These are phyloP conservation scores for Verticillium isaacii DNA, from an alignment of 2,329 filamentous ascomycete species.

Conservation along the genomic window DNA sequence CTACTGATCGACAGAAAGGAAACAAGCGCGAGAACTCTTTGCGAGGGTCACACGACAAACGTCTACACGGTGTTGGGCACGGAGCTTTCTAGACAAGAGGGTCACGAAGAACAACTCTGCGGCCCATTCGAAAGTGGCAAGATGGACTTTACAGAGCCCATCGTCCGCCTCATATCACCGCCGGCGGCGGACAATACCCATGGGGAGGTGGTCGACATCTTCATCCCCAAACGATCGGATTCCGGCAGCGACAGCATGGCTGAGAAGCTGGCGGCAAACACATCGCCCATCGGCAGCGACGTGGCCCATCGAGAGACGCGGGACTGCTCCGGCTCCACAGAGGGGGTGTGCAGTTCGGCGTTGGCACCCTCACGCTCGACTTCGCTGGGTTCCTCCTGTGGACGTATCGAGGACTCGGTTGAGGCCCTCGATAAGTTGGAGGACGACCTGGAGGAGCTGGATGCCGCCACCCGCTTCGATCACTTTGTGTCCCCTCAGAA, in stretches of 20 bases:
- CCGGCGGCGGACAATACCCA: background rate
- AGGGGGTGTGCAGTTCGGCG: slow-evolving; percentile 1
- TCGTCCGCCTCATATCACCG: background rate
- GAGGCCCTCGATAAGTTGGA: slow-evolving; percentile 59
- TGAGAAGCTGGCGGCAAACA: background rate
- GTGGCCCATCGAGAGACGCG: background rate
- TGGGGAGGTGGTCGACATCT: background rate
- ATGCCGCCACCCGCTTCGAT: slow-evolving; percentile 29
- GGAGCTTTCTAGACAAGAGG: slow-evolving; percentile 23
- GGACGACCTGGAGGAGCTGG: slow-evolving; percentile 54
- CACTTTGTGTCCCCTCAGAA: slow-evolving; percentile 24
- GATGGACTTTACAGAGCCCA: slow-evolving; percentile 10
- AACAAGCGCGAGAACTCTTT: slow-evolving; percentile 3
- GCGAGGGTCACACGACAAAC: slow-evolving; percentile 24
- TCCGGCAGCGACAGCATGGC: background rate
- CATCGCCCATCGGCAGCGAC: background rate
- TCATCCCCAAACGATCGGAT: background rate
- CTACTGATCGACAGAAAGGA: slow-evolving; percentile 34
- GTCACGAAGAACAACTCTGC: background rate
- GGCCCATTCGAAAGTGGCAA: background rate
- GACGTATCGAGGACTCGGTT: slow-evolving; percentile 59
- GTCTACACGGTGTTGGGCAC: slow-evolving; percentile 44
- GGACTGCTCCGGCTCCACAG: slow-evolving; percentile 6
- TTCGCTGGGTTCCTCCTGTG: slow-evolving; percentile 18
- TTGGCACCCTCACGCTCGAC: slow-evolving; percentile 8